Evolutionary conservation across 139 green algal genomes (phyloP).

Genomic region (Chlorella sorokiniana): DNA sequence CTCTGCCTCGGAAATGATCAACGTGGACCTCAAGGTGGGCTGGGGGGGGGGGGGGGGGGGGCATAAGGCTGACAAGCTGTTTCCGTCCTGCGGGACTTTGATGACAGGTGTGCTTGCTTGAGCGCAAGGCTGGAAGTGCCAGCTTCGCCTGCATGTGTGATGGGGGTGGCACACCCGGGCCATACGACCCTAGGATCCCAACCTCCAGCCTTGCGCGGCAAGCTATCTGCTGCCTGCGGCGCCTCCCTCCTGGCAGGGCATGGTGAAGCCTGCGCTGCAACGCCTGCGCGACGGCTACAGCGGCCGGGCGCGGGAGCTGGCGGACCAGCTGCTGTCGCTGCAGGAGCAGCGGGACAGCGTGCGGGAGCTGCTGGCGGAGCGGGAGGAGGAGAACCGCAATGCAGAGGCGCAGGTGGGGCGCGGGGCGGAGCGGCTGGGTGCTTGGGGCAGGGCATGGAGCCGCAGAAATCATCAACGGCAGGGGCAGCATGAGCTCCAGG

Average conservation of each 20-base stretch:
- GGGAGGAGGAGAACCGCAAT: constrained; percentile 66
- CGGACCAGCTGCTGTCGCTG: constrained; percentile 69
- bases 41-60: not conserved
- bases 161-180: too few relatives aligned
- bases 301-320: constrained; percentile 59
- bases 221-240: not conserved
- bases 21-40: constrained; percentile 82
- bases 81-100: not conserved
- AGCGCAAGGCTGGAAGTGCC: too few relatives aligned
- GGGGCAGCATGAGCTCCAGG: too few relatives aligned
- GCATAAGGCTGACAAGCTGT: not conserved
- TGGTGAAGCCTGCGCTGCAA: constrained; percentile 67
- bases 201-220: too few relatives aligned
- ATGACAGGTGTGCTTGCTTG: too few relatives aligned
- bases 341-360: constrained; percentile 48
- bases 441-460: not conserved
- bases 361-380: constrained; percentile 50
- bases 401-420: constrained; percentile 23
- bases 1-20: constrained; percentile 62
- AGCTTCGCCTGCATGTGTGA: too few relatives aligned
- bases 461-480: too few relatives aligned
- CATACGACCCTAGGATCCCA: too few relatives aligned
- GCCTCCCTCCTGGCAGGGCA: constrained; percentile 45
- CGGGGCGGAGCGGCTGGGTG: not conserved
- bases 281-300: constrained; percentile 68